Evolutionary conservation across 371 early-diverging fungal genomes (phyloP).

Genomic region (Apophysomyces trapeziformis): DNA sequence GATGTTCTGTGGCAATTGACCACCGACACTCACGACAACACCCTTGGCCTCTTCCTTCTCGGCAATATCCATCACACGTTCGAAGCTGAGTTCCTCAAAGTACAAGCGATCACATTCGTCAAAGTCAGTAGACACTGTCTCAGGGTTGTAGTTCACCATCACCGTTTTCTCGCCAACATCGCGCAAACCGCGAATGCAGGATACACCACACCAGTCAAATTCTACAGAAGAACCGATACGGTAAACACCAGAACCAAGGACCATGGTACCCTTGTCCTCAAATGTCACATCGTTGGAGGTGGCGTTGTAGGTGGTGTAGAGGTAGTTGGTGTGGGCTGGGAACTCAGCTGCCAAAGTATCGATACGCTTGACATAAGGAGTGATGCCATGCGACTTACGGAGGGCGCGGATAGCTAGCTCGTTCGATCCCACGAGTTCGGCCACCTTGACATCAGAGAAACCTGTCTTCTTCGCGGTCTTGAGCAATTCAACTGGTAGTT

Average conservation of each 20-base stretch:
- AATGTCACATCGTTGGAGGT: slow-evolving; percentile 82
- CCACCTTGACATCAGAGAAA: slow-evolving; percentile 89
- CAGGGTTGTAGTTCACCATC: slow-evolving; percentile 98
- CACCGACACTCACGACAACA: slow-evolving; percentile 88
- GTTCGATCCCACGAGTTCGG: slow-evolving; percentile 55
- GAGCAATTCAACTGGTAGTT: slow-evolving; percentile 58
- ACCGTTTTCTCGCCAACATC: slow-evolving; percentile 81
- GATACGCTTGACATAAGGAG: slow-evolving; percentile 90
- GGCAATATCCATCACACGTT: slow-evolving; percentile 93
- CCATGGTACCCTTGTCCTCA: slow-evolving; percentile 88
- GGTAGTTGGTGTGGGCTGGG: slow-evolving; percentile 91
- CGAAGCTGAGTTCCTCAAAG: slow-evolving; percentile 90
- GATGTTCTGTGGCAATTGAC: slow-evolving; percentile 95
- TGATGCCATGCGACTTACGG: slow-evolving; percentile 71
- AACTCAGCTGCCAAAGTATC: slow-evolving; percentile 95
- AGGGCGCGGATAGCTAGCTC: slow-evolving; percentile 70
- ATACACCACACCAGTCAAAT: slow-evolving; percentile 95
- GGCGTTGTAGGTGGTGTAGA: slow-evolving; percentile 94
- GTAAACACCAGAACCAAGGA: slow-evolving; percentile 96
- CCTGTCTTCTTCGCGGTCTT: slow-evolving; percentile 82
- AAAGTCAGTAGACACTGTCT: slow-evolving; percentile 95
- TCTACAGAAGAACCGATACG: slow-evolving; percentile 94
- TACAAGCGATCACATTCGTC: slow-evolving; percentile 95
- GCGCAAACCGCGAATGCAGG: slow-evolving; percentile 81
- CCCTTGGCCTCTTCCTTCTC: slow-evolving; percentile 82